Evolutionary conservation across 164 flowering plant species (phyloP), one percentile per base, ranked within the genome.

Genomic region (Vitis amurensis): DNA sequence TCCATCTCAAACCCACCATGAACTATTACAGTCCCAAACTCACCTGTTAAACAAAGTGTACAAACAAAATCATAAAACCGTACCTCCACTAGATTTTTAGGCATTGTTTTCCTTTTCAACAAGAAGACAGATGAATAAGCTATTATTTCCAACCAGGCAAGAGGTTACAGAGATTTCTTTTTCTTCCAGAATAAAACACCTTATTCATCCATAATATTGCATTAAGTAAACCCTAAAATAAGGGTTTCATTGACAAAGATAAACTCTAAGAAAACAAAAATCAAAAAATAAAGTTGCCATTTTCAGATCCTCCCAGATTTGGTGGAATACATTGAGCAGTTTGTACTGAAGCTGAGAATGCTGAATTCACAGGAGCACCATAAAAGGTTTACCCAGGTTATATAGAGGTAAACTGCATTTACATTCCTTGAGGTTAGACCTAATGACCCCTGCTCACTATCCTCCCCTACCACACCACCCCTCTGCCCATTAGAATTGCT

Each of bases 11-110:
- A 86, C 62, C 78, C 87, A 65, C 74, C 79, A 72, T 88, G 97
- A 76, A 95, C 77, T 64, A 95, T 79, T 11, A 91, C 72, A 62
- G 98, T 95, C 50, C 94, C 97, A 83, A 87, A 93, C 67, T 90
- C 90, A 81, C 91, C 99, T 90, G 88, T 57, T 59, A n/a, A 67
- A 55, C 59, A 63, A 47, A 59, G 9, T 55, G n/a, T 16, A 31
- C 27, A 67, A 8, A 56, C 37, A 66, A 13, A 4, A 61, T 61
- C 48, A 44, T 53, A 55, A 19, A 31, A 66, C 4, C 49, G 67
- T 19, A 11, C 19, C 5, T 14, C 13, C 16, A 14, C 44, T 27
- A 51, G 3, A 50, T 13, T 64, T 64, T 16, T 23, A 23, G 27
- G 27, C 17, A 29, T 9, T 19, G 29, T 23, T n/a, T 15, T 17